Evolutionary conservation across 2,329 filamentous ascomycete species (phyloP), one percentile per base, ranked within the genome.

Genomic region (Phoma herbarum): DNA sequence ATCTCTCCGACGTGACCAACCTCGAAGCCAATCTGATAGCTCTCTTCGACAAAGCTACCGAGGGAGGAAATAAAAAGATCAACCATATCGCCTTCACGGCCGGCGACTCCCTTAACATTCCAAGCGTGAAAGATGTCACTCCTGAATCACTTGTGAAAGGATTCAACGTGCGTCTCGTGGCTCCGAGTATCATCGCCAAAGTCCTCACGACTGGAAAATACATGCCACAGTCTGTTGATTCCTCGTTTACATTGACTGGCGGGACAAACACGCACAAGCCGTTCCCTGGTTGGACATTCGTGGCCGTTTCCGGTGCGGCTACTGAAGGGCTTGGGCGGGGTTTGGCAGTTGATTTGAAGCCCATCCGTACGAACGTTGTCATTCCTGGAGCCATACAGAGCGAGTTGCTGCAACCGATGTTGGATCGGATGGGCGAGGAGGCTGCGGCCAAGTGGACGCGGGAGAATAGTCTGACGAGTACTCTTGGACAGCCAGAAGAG

Each of bases 351-450:
- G 79, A 82, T 46, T 51, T 82, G 63, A 72, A 67, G 51, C 80
- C 80, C 1, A 65, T 82, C 16, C 62, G 81, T 5, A 76, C 80
- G 9, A 83, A 82, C 61, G 50, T 72, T 0, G 78, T 83, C 3
- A 60, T 72, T 8, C 79, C 79, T 0, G 80, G 80, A 0, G 73
- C 75, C 1, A 75, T 81, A 22, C 50, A 76, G 26, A 82, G 80
- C 2, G 78, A 79, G 53, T 16, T 82, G 22, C 69, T 80, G 51
- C 67, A 77, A 25, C 56, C 28, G 8, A 63, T 74, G 26, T 12
- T 64, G 8, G 63, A 63, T 1, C 41, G 42, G 4, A 50, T 64
- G 51, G 53, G 60, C 0, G 63, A 68, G 23, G 67, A 66, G 26
- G 60, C 26, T 2, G 18, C 64, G 12, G 61, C 67, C 20, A 57